Conservation (phyloP, 176 grass and related monocot genomes). For the Aegilops longissima region DNA sequence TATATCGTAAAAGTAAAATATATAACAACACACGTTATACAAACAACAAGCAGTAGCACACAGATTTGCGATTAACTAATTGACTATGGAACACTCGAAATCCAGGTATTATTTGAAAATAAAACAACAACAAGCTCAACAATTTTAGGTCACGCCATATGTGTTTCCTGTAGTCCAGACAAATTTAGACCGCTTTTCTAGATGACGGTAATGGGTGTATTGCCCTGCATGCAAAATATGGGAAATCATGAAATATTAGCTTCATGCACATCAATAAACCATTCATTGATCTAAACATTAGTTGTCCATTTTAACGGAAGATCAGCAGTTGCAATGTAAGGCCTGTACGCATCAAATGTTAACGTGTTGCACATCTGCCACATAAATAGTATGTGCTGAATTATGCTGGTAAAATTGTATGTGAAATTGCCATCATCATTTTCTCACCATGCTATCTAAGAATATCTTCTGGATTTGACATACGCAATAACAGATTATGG, state of each 20-base stretch:
- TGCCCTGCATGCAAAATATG: not conserved
- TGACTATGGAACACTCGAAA: not conserved
- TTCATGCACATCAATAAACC: not conserved
- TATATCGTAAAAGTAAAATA: not conserved
- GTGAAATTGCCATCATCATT: not conserved
- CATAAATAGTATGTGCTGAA: not conserved
- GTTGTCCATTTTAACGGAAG: not conserved
- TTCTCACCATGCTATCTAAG: not conserved
- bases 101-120: not conserved
- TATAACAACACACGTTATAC: not conserved
- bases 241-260: not conserved
- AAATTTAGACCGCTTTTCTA: not conserved
- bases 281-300: not conserved
- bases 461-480: not conserved
- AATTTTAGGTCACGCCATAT: not conserved
- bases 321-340: not conserved
- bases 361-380: not conserved
- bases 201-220: not conserved
- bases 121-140: not conserved
- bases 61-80: not conserved
- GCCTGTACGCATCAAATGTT: not conserved
- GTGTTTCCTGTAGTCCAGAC: not conserved
- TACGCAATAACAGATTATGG: not conserved
- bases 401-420: not conserved
- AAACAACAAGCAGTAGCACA: not conserved